Conservation (phyloP, 2,329 filamentous ascomycete species). For the Malbranchea zuffiana region DNA sequence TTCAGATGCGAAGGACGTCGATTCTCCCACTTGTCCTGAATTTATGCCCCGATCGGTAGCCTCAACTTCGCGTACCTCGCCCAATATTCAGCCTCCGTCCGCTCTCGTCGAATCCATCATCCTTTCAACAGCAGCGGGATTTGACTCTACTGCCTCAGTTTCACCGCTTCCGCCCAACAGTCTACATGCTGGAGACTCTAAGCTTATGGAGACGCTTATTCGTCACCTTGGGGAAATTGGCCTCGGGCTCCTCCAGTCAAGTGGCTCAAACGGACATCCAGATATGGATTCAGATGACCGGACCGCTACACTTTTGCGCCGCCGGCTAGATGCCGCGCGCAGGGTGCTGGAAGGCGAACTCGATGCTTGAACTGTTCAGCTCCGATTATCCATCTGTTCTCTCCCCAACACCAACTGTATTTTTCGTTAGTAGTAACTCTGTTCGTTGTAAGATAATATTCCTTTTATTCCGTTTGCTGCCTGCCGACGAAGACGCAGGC, state of each 20-base stretch:
- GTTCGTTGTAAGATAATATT: too few species aligned
- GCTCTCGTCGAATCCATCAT: slow-evolving; percentile 8
- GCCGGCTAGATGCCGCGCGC: slow-evolving; percentile 64
- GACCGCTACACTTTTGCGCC: slow-evolving; percentile 53
- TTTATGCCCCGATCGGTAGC: background rate
- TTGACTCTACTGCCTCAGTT: background rate
- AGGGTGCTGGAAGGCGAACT: slow-evolving; percentile 61
- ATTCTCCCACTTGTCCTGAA: background rate
- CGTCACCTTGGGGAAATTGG: slow-evolving; percentile 41
- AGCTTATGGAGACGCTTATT: slow-evolving; percentile 46
- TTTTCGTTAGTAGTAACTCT: too few species aligned
- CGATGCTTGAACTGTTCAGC: slow-evolving; percentile 24
- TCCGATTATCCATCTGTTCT: too few species aligned
- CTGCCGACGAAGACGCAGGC: too few species aligned
- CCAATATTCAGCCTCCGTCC: slow-evolving; percentile 4
- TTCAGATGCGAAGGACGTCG: slow-evolving; percentile 15
- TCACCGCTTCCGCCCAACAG: background rate
- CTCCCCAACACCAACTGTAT: too few species aligned
- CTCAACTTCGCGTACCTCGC: slow-evolving; percentile 5
- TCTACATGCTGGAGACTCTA: slow-evolving; percentile 33
- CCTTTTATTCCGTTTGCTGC: too few species aligned
- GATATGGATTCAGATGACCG: slow-evolving; percentile 43
- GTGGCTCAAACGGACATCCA: slow-evolving; percentile 29
- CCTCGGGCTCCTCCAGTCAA: slow-evolving; percentile 38
- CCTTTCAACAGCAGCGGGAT: background rate